Conservation (phyloP, 2,329 filamentous ascomycete species). For the Camillea tinctor region DNA sequence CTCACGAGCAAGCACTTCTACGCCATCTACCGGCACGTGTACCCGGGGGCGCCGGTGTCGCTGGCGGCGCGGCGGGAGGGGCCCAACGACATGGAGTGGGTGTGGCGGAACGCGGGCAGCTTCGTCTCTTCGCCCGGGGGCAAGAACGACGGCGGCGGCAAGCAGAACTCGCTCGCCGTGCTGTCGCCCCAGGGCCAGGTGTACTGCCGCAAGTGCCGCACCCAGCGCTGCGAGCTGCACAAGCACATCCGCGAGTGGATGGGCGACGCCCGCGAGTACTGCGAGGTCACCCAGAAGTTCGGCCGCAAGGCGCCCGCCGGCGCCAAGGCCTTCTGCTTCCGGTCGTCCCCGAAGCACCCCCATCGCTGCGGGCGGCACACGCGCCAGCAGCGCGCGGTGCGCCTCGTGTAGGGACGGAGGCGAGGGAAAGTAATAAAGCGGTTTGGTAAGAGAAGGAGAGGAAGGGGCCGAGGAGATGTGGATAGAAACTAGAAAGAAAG, state of each 20-base stretch:
- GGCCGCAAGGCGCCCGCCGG: slow-evolving; percentile 47
- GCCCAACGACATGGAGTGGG: slow-evolving; percentile 63
- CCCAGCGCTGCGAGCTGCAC: slow-evolving; percentile 61
- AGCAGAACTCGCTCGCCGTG: slow-evolving; percentile 39
- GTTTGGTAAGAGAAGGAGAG: not conserved
- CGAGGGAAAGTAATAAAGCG: not conserved
- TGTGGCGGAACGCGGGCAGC: slow-evolving; percentile 56
- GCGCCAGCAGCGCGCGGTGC: slow-evolving; percentile 30
- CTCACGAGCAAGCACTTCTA: slow-evolving; percentile 59
- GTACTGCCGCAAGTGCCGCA: slow-evolving; percentile 62
- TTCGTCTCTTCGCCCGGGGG: slow-evolving; percentile 31
- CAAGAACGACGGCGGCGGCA: slow-evolving; percentile 10
- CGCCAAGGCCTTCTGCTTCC: slow-evolving; percentile 54
- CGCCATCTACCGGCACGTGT: slow-evolving; percentile 54
- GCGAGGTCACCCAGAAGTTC: slow-evolving; percentile 57
- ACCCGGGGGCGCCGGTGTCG: slow-evolving; percentile 48
- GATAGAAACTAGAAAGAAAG: not conserved
- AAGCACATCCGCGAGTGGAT: slow-evolving; percentile 62
- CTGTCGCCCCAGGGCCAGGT: slow-evolving; percentile 58
- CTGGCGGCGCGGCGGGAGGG: slow-evolving; percentile 57
- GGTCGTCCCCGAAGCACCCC: slow-evolving; percentile 59
- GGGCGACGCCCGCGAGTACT: slow-evolving; percentile 57
- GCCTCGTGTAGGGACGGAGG: slow-evolving; percentile 22
- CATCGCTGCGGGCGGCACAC: slow-evolving; percentile 57
- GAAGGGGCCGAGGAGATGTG: not conserved